Evolutionary conservation across 768 basidiomycete species (phyloP).

Genomic region (Kwoniella bestiolae): DNA sequence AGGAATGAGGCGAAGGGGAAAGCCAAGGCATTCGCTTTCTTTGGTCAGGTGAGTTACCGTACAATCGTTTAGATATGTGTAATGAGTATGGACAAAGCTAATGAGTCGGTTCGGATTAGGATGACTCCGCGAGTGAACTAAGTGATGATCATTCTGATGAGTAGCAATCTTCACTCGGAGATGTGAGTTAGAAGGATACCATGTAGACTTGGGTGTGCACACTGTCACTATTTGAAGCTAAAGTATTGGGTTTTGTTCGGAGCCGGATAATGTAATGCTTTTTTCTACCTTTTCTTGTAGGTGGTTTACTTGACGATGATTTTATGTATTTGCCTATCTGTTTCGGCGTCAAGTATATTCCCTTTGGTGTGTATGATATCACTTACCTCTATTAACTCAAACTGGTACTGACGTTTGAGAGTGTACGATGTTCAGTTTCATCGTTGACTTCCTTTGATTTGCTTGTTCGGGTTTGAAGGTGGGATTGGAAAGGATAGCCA

Average conservation of each 20-base stretch:
- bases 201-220: too few relatives aligned
- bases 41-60: constrained; percentile 52
- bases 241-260: too few relatives aligned
- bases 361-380: too few relatives aligned
- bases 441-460: background rate
- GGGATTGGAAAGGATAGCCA: background rate
- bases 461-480: background rate
- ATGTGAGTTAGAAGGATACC: background rate
- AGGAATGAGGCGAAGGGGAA: constrained; percentile 22
- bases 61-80: background rate
- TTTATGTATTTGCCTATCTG: too few relatives aligned
- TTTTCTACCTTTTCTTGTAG: too few relatives aligned
- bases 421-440: background rate
- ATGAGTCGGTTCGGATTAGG: constrained; percentile 30
- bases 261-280: too few relatives aligned
- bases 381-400: too few relatives aligned
- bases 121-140: constrained; percentile 51
- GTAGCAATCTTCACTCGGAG: background rate
- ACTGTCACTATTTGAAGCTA: too few relatives aligned
- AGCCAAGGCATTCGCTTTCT: constrained; percentile 57
- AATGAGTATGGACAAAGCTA: background rate
- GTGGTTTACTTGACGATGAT: too few relatives aligned
- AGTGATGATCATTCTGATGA: constrained; percentile 45
- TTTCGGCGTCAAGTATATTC: too few relatives aligned
- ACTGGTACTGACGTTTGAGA: background rate